Evolutionary conservation across 768 basidiomycete species (phyloP).

Genomic region (Phaeolepiota aurea): DNA sequence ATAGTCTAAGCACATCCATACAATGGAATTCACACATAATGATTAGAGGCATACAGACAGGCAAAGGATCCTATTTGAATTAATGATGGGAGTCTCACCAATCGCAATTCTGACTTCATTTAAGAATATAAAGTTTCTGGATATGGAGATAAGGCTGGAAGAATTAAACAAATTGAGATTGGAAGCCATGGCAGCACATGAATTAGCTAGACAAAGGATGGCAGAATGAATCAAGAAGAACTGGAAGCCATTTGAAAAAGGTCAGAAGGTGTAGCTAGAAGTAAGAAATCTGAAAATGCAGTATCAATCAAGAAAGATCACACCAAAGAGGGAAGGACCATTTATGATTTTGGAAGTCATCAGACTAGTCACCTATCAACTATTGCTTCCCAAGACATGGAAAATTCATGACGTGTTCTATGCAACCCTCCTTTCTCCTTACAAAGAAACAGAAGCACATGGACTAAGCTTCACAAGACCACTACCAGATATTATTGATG

Average conservation of each 20-base stretch:
- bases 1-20: neutral
- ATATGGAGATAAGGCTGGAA: neutral
- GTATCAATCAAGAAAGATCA: neutral
- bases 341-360: neutral
- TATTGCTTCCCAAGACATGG: neutral
- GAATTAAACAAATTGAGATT: neutral
- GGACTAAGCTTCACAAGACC: constrained; percentile 1
- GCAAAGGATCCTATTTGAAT: neutral
- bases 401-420: neutral
- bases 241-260: constrained; percentile 3
- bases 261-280: constrained; percentile 3
- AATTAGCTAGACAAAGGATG: constrained; percentile 2
- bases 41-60: neutral
- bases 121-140: neutral
- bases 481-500: constrained; percentile 4
- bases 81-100: neutral
- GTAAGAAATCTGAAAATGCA: neutral
- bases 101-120: neutral
- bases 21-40: neutral
- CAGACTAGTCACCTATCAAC: neutral
- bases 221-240: constrained; percentile 1
- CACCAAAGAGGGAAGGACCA: neutral
- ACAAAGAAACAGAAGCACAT: constrained; percentile 5
- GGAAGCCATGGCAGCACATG: neutral
- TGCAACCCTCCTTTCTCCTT: constrained; percentile 4